Conservation (phyloP, 257 asterid genomes). For the Solanum paucissectum region DNA sequence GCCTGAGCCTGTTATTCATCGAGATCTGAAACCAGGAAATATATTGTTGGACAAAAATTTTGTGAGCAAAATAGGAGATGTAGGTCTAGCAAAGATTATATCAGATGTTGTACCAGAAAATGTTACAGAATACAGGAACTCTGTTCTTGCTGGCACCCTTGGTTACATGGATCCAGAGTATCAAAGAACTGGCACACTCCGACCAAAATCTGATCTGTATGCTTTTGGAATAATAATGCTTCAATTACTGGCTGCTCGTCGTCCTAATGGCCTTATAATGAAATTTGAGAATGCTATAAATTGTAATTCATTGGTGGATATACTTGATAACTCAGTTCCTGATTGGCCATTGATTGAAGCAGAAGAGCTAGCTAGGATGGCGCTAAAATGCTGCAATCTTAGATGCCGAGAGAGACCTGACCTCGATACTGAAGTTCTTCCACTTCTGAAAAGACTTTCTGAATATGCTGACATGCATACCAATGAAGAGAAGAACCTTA, state of each 20-base stretch:
- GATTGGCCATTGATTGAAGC: conserved; percentile 73
- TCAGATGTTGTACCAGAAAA: conserved; percentile 61
- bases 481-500: conserved; percentile 11
- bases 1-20: conserved; percentile 74
- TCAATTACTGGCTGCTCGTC: conserved; percentile 56
- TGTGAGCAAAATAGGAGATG: conserved; percentile 74
- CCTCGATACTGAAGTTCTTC: conserved; percentile 71
- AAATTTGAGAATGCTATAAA: conserved; percentile 59
- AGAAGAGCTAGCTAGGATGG: conserved; percentile 48
- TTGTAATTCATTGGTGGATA: conserved; percentile 22
- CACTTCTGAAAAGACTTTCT: conserved; percentile 50
- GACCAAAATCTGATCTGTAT: conserved; percentile 84
- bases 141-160: conserved; percentile 72
- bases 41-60: conserved; percentile 57
- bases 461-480: conserved; percentile 41
- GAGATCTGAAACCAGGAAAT: conserved; percentile 90
- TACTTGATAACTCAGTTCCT: conserved; percentile 52
- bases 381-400: conserved; percentile 55
- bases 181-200: conserved; percentile 75
- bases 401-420: conserved; percentile 92
- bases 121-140: conserved; percentile 60
- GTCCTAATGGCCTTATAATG: conserved; percentile 50
- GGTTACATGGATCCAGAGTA: conserved; percentile 90
- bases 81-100: conserved; percentile 70
- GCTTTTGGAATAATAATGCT: conserved; percentile 75